These are phyloP conservation scores for Teratosphaeria nubilosa DNA, from an alignment of 2,329 filamentous ascomycete genomes.

Conservation along the genomic window DNA sequence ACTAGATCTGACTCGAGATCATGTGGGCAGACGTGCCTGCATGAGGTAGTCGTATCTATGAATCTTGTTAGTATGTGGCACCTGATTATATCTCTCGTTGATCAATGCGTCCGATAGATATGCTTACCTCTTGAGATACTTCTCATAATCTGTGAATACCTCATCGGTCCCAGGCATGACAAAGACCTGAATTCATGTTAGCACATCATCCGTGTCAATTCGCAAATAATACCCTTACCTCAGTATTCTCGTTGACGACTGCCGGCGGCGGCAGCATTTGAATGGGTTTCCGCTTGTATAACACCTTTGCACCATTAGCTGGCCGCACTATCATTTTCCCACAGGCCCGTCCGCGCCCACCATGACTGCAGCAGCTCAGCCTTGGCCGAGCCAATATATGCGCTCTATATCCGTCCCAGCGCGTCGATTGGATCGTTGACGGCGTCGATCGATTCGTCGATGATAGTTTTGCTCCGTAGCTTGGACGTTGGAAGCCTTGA, in stretches of 20 bases:
- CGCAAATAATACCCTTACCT: constrained; percentile 49
- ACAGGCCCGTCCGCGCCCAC: not conserved
- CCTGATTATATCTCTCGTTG: not conserved
- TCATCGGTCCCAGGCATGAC: constrained; percentile 83
- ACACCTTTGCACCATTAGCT: constrained; percentile 50
- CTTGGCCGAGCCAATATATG: not conserved
- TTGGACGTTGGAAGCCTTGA: not conserved
- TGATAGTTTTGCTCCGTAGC: not conserved
- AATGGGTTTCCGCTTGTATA: constrained; percentile 93
- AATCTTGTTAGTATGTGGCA: constrained; percentile 11
- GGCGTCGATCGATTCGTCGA: not conserved
- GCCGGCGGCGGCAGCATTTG: constrained; percentile 63
- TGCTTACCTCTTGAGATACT: constrained; percentile 67
- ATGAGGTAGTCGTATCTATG: constrained; percentile 84
- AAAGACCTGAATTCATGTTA: constrained; percentile 57
- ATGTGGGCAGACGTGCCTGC: constrained; percentile 49
- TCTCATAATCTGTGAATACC: constrained; percentile 79
- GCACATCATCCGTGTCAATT: not conserved
- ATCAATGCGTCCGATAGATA: not conserved
- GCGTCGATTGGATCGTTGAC: not conserved
- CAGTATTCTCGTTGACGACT: constrained; percentile 69
- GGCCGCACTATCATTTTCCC: not conserved
- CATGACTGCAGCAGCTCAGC: not conserved
- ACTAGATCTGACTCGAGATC: not conserved
- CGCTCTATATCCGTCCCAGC: not conserved